Base-by-base conservation (phyloP, 2,329 filamentous ascomycete genomes). In the Xylaria sp. region DNA sequence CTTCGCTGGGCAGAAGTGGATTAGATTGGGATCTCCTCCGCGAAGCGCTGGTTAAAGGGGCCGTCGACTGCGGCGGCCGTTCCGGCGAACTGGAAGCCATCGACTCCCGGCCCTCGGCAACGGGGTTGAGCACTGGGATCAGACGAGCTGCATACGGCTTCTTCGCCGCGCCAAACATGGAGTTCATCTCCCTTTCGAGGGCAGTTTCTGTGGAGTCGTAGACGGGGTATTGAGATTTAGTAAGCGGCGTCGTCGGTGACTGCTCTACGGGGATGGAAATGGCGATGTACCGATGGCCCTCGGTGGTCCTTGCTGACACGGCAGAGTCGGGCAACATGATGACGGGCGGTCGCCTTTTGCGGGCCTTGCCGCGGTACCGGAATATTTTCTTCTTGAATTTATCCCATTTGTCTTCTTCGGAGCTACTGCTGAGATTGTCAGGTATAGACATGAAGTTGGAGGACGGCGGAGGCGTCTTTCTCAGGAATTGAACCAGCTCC, bases 261-360 rank as follows among this genome's bases (percentile, higher is more conserved):
- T 84, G 76, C 65, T 85, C 79, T 12, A 82, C 62, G 1, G 86
- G 85, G 46, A 88, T 87, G 0, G 85, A 87, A 54, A 88, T 88
- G 61, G 85, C 84, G 65, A 88, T 87, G 67, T 88, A 83, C 4
- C 83, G 79, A 69, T 85, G 78, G 1, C 85, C 85, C 2, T 77
- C 80, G 6, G 73, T 82, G 0, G 84, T 87, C 37, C 75, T 82
- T 7, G 83, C 82, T 3, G 83, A 82, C 14, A 88, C 78, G 12
- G 84, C 84, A 23, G 82, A 82, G 69, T 88, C 84, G 8, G 85
- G 85, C 3, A 87, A 77, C 55, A 70, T 73, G 62, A 82, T 71
- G 21, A 73, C 63, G 25, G 72, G 67, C 0, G 71, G 72, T 6
- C 63, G 68, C 5, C 28, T 64, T 65, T 62, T 67, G 33, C 35